Base-by-base conservation (phyloP, 1,284 basidiomycete genomes). In the Amylostereum chailletii region DNA sequence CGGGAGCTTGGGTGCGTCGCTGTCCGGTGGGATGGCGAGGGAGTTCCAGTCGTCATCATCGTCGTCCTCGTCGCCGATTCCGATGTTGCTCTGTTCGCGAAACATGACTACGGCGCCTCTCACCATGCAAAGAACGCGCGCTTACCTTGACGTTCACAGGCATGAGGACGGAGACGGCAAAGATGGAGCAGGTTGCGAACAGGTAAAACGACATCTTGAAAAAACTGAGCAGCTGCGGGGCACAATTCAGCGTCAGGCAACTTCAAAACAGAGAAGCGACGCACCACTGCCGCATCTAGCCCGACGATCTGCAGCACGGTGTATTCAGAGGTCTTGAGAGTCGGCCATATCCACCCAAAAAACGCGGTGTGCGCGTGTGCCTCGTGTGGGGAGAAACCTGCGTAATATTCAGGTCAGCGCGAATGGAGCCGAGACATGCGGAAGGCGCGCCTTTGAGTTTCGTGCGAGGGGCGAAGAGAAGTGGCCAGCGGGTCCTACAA, bases 251-350 rank as follows among this genome's bases (percentile, higher is more conserved):
- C 3, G 34, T 38, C 47, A 11, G 42, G 34, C 38, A 40, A 47
- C 33, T 6, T 39, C 40, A 36, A 19, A 34, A 31, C 51, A 34
- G 33, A 36, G 10, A n/a, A 11, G 31, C 56, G 64, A 67, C 75
- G 54, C 57, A 84, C 91, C 58, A 98, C 93, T 4, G 93, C 93
- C 38, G 94, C 95, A 67, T 99, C 95, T 45, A 99, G 70, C 0
- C 95, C 95, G 8, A 98, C 94, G 39, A 95, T 94, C 63, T 98
- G 94, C 0, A 98, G 74, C n/a, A 98, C 85, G 2, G 90, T 89
- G 59, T 90, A 92, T 62, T 98, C 95, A 41, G 90, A 92, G 0
- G 89, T 92, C 50, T 78, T 75, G 49, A 97, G 75, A 0, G 94
- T 98, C 0, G 95, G 95, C 55, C 93, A 65, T 55, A 98, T 90